A percentile compares a stretch with the other conserved stretches of the same genome.
phyloP scores from a whole-genome alignment of 148 eudicot species.

The Drosera capensis region DNA sequence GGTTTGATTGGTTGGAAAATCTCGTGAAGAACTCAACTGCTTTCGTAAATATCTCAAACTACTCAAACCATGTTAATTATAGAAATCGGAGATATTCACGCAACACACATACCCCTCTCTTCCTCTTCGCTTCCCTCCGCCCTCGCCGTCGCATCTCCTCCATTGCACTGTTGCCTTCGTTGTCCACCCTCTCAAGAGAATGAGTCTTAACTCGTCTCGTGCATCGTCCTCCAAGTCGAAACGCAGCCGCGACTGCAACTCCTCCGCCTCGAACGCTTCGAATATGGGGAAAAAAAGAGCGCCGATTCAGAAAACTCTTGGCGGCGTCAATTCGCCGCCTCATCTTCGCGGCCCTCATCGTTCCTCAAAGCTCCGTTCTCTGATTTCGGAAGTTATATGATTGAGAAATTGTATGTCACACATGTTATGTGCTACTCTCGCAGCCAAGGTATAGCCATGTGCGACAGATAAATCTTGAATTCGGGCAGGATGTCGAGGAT shows the following conservation, averaged over 20 bases:
- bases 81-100: no score
- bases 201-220: conserved; percentile 39
- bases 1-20: no score
- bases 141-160: not conserved
- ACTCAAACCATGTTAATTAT: no score
- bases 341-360: conserved; percentile 68
- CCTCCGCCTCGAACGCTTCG: conserved; percentile 29
- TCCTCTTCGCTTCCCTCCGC: not conserved
- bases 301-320: conserved; percentile 78
- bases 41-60: no score
- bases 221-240: conserved; percentile 36
- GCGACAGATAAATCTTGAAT: conserved; percentile 77
- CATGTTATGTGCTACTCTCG: conserved; percentile 7
- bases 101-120: no score
- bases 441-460: conserved; percentile 70
- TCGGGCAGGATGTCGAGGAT: conserved; percentile 78
- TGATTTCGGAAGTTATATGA: conserved; percentile 90
- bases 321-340: conserved; percentile 56
- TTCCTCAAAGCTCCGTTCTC: conserved; percentile 67
- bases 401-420: conserved; percentile 18
- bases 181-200: conserved; percentile 1
- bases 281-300: conserved; percentile 22
- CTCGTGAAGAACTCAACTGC: no score
- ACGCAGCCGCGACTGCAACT: conserved; percentile 47
- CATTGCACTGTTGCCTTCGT: not conserved